Evolutionary conservation across 495 filamentous ascomycete species (phyloP), one percentile per base, ranked within the genome.

Genomic region (Hyaloscypha finlandica): DNA sequence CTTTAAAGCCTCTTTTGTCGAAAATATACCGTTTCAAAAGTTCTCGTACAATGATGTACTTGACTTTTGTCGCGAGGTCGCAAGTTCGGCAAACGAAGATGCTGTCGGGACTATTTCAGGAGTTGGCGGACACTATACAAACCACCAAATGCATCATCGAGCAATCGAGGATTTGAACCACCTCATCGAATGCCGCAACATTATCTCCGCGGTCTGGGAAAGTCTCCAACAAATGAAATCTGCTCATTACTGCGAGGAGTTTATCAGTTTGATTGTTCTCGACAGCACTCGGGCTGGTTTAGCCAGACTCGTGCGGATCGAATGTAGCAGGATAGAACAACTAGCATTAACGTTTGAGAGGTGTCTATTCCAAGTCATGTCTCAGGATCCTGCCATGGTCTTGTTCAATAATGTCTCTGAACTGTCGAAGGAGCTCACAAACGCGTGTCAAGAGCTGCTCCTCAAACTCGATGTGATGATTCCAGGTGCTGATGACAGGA

Each of bases 171-270:
- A 63, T 20, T 52, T 63, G 42, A 6, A 14, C 5, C 22, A 64
- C 30, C 33, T 56, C n/a, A 55, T 64, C 37, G 62, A 64, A 57
- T 64, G 62, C 31, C 52, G 62, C 4, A 64, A 57, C 29, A 42
- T 57, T 6, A 64, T 64, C 57, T 37, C 48, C 25, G 33, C 29
- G 6, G 62, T 39, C 20, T 33, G 29, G 62, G 31, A 64, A 33
- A 64, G 55, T 29, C 25, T 64, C 6, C 37, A 64, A 30, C 8
- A 12, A 20, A 56, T 64, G 62, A 55, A 39, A 64, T 11, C 12
- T 32, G 48, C 48, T 3, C n/a, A 9, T 37, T 64, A 56, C 33
- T 64, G 62, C 33, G 48, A 29, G 19, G 33, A 31, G 29, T 56
- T 57, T 42, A 64, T 64, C 62, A 64, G 62, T 51, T 2, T 57